Percentiles rank a stretch among this genome's conserved stretches.
Evolutionary conservation across 176 grass and related monocot genomes (phyloP).

Genomic region (Poa pratensis): DNA sequence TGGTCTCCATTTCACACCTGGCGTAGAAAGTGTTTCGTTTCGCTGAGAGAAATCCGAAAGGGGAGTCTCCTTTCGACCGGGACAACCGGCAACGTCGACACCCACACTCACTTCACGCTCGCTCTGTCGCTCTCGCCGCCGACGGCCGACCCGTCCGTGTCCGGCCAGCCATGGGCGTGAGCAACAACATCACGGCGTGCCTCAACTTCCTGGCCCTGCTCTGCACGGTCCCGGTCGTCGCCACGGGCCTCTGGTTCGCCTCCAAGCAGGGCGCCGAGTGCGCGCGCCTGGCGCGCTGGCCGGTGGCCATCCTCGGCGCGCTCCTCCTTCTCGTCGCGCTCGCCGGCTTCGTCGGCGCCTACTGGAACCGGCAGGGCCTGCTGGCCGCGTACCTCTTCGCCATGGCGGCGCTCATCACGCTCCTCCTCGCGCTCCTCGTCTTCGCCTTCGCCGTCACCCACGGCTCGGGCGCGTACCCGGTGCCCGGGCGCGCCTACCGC

Average conservation of each 20-base stretch:
- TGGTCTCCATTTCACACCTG: neutral
- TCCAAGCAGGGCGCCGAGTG: conserved; percentile 70
- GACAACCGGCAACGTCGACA: neutral
- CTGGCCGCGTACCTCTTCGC: conserved; percentile 91
- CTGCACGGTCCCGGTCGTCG: conserved; percentile 71
- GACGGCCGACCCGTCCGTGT: neutral
- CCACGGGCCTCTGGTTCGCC: conserved; percentile 71
- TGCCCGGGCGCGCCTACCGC: conserved; percentile 55
- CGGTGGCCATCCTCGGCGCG: conserved; percentile 54
- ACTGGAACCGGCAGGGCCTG: conserved; percentile 73
- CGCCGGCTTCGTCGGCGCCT: conserved; percentile 69
- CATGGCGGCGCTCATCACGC: conserved; percentile 73
- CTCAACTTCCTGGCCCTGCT: conserved; percentile 76
- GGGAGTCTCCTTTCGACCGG: neutral
- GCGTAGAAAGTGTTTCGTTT: no score
- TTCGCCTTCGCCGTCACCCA: conserved; percentile 79
- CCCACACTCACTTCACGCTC: neutral
- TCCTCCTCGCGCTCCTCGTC: conserved; percentile 70
- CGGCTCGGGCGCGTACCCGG: conserved; percentile 47
- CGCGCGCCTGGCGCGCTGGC: conserved; percentile 65
- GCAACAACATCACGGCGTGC: conserved; percentile 94
- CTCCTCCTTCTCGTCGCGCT: conserved; percentile 88
- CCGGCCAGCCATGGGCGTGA: conserved; percentile 57
- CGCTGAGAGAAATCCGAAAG: neutral
- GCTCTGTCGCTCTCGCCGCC: neutral